phyloP scores from a whole-genome alignment of 2,329 filamentous ascomycete genomes.

The Fusarium buharicum region DNA sequence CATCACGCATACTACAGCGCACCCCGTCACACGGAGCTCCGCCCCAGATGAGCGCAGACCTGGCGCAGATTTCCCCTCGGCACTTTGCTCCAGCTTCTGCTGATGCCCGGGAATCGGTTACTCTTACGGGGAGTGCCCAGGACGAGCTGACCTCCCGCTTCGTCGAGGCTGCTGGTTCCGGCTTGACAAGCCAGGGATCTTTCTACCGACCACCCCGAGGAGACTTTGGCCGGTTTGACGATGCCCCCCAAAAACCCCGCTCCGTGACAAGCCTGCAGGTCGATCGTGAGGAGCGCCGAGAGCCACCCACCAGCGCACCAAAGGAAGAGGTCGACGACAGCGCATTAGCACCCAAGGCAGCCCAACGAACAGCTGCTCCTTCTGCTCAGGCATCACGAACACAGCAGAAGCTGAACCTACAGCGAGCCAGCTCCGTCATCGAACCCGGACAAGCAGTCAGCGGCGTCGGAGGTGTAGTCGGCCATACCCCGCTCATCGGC shows the following conservation, averaged over 20 bases:
- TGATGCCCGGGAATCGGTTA: constrained; percentile 42
- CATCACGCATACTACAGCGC: constrained; percentile 73
- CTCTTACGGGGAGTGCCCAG: constrained; percentile 50
- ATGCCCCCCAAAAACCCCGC: constrained; percentile 53
- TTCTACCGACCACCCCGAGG: constrained; percentile 57
- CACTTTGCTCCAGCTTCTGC: constrained; percentile 50
- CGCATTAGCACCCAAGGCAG: constrained; percentile 59
- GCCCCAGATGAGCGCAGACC: constrained; percentile 72
- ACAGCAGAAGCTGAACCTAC: constrained; percentile 79
- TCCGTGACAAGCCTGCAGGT: constrained; percentile 54
- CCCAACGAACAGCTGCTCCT: constrained; percentile 53
- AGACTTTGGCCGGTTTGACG: constrained; percentile 48
- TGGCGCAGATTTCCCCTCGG: constrained; percentile 54
- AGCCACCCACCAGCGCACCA: constrained; percentile 34
- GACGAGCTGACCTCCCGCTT: constrained; percentile 69
- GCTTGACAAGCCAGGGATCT: constrained; percentile 61
- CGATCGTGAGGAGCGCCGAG: constrained; percentile 35
- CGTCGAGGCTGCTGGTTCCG: constrained; percentile 62
- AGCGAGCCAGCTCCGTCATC: constrained; percentile 77
- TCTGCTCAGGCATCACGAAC: constrained; percentile 71
- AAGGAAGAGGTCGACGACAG: constrained; percentile 55
- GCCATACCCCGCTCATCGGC: constrained; percentile 60
- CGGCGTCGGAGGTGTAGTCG: constrained; percentile 52
- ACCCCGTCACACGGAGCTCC: constrained; percentile 70
- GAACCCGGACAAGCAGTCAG: constrained; percentile 66